A percentile compares a stretch with the other conserved stretches of the same genome.
These are phyloP conservation scores for Graphilbum fragrans DNA, from an alignment of 2,329 filamentous ascomycete genomes.

Conservation along the genomic window DNA sequence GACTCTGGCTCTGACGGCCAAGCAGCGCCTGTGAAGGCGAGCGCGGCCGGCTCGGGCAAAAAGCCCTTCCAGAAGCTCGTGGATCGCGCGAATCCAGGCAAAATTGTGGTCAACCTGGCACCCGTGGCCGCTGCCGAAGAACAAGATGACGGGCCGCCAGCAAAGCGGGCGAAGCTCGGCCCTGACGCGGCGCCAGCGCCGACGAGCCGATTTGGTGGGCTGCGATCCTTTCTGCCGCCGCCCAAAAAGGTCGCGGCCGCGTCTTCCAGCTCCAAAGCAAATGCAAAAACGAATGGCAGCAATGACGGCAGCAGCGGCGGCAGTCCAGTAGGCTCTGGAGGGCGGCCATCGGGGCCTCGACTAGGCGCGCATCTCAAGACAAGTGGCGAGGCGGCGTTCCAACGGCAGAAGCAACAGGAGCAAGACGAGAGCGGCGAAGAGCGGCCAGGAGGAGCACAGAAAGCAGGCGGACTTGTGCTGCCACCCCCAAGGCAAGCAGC, in stretches of 20 bases:
- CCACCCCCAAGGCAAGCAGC: conserved; percentile 28
- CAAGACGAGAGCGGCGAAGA: conserved; percentile 5
- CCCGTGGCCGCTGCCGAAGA: conserved; percentile 23
- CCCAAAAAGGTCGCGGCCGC: conserved; percentile 51
- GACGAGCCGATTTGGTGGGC: conserved; percentile 56
- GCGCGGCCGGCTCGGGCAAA: conserved; percentile 27
- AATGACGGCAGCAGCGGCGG: no score
- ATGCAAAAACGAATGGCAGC: no score
- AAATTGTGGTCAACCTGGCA: conserved; percentile 72
- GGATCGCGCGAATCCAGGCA: conserved; percentile 68
- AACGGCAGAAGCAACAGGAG: conserved; percentile 24
- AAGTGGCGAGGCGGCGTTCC: conserved; percentile 71
- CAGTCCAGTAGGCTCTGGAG: no score
- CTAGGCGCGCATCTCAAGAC: conserved; percentile 70
- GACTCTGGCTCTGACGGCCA: conserved; percentile 30
- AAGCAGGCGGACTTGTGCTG: conserved; percentile 16
- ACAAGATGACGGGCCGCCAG: conserved; percentile 38
- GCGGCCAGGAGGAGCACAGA: background rate
- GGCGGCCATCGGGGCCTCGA: conserved; percentile 23
- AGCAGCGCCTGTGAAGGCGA: conserved; percentile 9
- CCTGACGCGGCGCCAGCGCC: conserved; percentile 20
- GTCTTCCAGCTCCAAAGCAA: no score
- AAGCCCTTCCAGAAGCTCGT: conserved; percentile 67
- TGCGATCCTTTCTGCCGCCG: conserved; percentile 77
- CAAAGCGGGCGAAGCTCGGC: conserved; percentile 55